Evolutionary conservation across 2,329 filamentous ascomycete species (phyloP), one percentile per base, ranked within the genome.

Genomic region (Hirsutella thompsonii): DNA sequence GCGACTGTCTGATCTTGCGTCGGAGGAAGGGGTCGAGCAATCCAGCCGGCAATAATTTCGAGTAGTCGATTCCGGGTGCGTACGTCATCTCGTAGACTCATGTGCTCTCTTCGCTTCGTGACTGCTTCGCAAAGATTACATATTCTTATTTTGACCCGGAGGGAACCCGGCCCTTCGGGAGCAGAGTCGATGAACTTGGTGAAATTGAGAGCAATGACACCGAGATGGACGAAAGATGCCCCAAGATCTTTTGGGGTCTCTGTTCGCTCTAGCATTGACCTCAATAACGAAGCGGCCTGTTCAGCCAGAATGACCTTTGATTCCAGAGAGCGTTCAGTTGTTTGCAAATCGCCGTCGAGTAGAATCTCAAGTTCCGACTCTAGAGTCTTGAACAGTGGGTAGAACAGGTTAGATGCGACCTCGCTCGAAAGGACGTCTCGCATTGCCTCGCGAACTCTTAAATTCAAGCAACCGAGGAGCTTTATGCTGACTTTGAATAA

Each of bases 31-130:
- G 76, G 74, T 10, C 77, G 67, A 20, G 76, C 71, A 49, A 83
- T 81, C 79, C 79, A 83, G 44, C 74, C 69, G 46, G 81, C 81
- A 29, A 82, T 74, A 43, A 77, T 76, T 52, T 82, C 79, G 10
- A 83, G 62, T 13, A 83, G 62, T 50, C 82, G 78, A 47, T 83
- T 83, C 40, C 79, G 66, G 49, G 81, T 79, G 21, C 77, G 72
- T 32, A 83, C 74, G 53, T 83, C 79, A 49, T 83, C 78, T 39
- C 79, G 69, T 10, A 83, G 61, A 48, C 81, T 83, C 34, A 83
- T 60, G 39, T 82, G 72, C 50, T 83, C 79, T 50, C 81, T 83
- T 47, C 78, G 72, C 55, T 72, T 74, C 11, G 72, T 79, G 28
- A 83, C 71, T 3, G 71, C 70, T 48, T 83, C 79, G 44, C 72